Base-by-base conservation (phyloP, 495 filamentous ascomycete genomes). In the Tuber umbilicatum region DNA sequence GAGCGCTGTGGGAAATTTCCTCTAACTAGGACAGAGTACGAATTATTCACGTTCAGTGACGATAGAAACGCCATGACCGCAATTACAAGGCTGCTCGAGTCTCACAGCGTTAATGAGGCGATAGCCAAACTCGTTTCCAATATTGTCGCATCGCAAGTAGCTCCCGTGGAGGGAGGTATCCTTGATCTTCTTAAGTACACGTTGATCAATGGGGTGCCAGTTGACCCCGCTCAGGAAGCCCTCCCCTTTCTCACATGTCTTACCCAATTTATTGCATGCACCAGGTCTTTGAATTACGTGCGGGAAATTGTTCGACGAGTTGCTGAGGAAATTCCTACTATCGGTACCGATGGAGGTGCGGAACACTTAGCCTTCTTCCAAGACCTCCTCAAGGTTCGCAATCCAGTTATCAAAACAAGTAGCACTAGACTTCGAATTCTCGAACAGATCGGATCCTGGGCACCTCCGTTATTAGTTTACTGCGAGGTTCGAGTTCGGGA, bases 391-490 rank as follows among this genome's bases (percentile, higher is more conserved):
- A 68, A 80, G 12, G 67, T 83, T 41, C 79, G 81, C 38, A 87
- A 87, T 64, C 83, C 84, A n/a, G 82, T 86, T 17, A 69, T 85
- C 5, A 75, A 78, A 7, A 78, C 84, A 47, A 80, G 82, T 42
- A 72, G 84, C 76, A 86, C 89, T 69, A 78, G 79, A 69, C 81
- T 79, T 38, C 80, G 84, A 45, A 85, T 88, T 17, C 83, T 90
- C n/a, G 85, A 88, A 12, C 85, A 84, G 27, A 82, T 93, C 17
- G 86, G 87, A 0, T 83, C 86, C 45, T 94, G 91, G 90, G 89
- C 85, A 2, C 92, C 92, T 12, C 86, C 89, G 3, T 80, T 95
- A 39, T 85, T 93, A 31, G 87, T 88, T 68, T 91, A 90, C 77
- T 86, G 84, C 27, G 90, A 92, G 60, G 82, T 83, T 19, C 73